These are phyloP conservation scores for Talaromyces piceae DNA, from an alignment of 2,329 filamentous ascomycete genomes.

Conservation along the genomic window DNA sequence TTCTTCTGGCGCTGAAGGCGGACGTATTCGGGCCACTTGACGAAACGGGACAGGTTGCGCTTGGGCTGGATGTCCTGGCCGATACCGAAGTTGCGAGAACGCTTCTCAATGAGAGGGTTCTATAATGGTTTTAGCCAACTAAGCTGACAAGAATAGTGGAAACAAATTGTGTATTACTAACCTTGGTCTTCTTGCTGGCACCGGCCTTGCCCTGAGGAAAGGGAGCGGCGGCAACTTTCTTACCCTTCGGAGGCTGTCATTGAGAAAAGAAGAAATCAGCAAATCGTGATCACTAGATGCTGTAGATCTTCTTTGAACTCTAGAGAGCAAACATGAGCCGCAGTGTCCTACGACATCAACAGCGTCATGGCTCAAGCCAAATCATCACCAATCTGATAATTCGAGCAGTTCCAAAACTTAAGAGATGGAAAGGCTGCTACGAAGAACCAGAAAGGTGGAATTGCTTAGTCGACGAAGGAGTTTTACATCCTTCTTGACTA, in stretches of 20 bases:
- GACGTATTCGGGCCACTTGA: constrained; percentile 99
- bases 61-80: constrained; percentile 97
- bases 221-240: constrained; percentile 96
- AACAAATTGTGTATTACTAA: constrained; percentile 45
- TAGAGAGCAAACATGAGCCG: constrained; percentile 58
- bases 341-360: constrained; percentile 11
- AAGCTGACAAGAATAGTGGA: constrained; percentile 7
- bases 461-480: constrained; percentile 22
- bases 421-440: constrained; percentile 5
- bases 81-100: constrained; percentile 94
- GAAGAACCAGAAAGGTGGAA: constrained; percentile 29
- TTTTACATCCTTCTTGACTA: constrained; percentile 16
- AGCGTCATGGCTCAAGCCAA: constrained; percentile 52
- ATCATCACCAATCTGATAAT: constrained; percentile 29
- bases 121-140: constrained; percentile 31
- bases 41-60: constrained; percentile 95
- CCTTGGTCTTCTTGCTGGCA: constrained; percentile 91
- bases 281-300: constrained; percentile 64
- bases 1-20: constrained; percentile 91
- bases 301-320: constrained; percentile 78
- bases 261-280: constrained; percentile 97
- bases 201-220: constrained; percentile 91
- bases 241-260: constrained; percentile 99
- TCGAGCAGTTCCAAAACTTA: constrained; percentile 16
- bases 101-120: constrained; percentile 99